Conservation (phyloP, 2,329 filamentous ascomycete genomes). For the Arachnomyces sp. region DNA sequence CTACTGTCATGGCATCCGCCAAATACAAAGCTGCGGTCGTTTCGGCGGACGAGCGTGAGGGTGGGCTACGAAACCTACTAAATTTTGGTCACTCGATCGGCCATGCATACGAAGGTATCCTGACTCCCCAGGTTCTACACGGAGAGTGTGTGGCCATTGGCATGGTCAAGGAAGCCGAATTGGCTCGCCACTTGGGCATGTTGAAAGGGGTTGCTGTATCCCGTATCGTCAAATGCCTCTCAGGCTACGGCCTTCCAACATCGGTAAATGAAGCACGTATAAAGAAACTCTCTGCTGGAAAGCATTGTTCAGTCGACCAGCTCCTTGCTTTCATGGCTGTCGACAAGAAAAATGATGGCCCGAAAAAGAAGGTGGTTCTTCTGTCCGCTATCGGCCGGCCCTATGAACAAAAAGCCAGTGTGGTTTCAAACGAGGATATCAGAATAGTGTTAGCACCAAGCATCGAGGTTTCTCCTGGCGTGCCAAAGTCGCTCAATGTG, state of each 20-base stretch:
- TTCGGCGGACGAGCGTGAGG: constrained; percentile 88
- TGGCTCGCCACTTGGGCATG: constrained; percentile 81
- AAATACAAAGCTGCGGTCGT: constrained; percentile 91
- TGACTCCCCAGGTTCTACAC: constrained; percentile 91
- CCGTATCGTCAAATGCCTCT: constrained; percentile 82
- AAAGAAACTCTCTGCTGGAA: constrained; percentile 72
- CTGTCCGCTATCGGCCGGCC: constrained; percentile 84
- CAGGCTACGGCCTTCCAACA: constrained; percentile 85
- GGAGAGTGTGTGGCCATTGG: constrained; percentile 94
- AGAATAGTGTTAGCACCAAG: constrained; percentile 74
- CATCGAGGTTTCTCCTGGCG: constrained; percentile 64
- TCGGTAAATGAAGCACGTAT: constrained; percentile 78
- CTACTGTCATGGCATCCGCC: constrained; percentile 83
- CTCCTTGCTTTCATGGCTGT: constrained; percentile 90
- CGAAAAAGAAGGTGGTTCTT: constrained; percentile 91
- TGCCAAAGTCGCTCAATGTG: constrained; percentile 58
- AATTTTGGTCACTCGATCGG: constrained; percentile 99
- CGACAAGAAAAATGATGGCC: constrained; percentile 96
- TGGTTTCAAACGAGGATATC: constrained; percentile 80
- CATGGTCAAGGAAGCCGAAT: constrained; percentile 96
- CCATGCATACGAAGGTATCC: constrained; percentile 89
- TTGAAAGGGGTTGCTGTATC: constrained; percentile 81
- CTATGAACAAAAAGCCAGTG: constrained; percentile 77
- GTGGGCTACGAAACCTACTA: constrained; percentile 83
- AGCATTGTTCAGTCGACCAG: constrained; percentile 77